Percentiles rank a stretch among this genome's conserved stretches.
phyloP scores from a whole-genome alignment of 225 moss, liverwort and hornwort species.

The Rhytidiadelphus loreus region DNA sequence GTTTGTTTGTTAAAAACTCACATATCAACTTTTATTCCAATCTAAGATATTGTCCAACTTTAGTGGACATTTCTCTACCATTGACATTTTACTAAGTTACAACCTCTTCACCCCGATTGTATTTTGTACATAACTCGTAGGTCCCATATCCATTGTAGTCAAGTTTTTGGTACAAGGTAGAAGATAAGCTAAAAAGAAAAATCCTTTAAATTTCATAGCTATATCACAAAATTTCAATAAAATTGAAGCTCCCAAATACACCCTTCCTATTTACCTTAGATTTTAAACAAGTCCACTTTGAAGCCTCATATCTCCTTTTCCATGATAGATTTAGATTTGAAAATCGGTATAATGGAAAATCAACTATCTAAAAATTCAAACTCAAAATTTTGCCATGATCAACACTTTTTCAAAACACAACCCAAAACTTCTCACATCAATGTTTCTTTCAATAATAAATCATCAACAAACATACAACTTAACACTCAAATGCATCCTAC shows the following conservation, averaged over 20 bases:
- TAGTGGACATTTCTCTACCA: rapidly evolving
- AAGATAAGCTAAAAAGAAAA: not conserved
- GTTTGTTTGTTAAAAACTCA: not conserved
- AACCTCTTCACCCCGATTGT: rapidly evolving
- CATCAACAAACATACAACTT: not conserved
- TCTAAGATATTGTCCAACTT: not conserved
- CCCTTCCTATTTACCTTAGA: rapidly evolving
- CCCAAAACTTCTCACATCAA: not conserved
- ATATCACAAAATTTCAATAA: not conserved
- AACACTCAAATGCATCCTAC: not conserved
- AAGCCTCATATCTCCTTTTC: not conserved
- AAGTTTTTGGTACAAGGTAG: not conserved
- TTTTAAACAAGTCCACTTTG: not conserved
- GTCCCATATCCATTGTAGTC: not conserved
- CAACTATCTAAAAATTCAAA: not conserved
- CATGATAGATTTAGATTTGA: not conserved
- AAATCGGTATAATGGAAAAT: not conserved
- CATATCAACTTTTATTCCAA: not conserved
- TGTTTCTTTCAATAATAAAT: not conserved
- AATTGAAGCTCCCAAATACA: not conserved
- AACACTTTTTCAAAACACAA: not conserved
- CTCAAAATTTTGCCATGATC: not conserved
- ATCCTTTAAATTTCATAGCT: not conserved
- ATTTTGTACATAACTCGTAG: not conserved
- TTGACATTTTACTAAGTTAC: no score